These are phyloP conservation scores for Panaeolus cyanescens DNA, from an alignment of 768 basidiomycete species.

Conservation along the genomic window DNA sequence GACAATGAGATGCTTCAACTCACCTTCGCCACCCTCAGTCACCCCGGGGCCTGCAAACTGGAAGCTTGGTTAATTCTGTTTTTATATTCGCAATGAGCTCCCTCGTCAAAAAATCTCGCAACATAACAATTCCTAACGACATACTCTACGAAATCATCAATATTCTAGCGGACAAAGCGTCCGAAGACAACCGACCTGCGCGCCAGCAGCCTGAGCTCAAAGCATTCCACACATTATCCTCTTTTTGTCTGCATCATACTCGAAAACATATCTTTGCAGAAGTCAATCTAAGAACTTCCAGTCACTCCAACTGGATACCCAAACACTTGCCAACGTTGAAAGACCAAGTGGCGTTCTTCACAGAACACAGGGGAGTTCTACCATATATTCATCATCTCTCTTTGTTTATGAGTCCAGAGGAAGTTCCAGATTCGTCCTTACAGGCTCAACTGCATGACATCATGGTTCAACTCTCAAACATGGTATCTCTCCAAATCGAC, in stretches of 20 bases:
- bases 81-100: too few relatives aligned
- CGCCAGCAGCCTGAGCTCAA: not conserved
- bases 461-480: not conserved
- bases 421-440: not conserved
- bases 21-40: too few relatives aligned
- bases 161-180: not conserved
- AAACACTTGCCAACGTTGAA: not conserved
- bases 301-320: too few relatives aligned
- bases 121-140: not conserved
- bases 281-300: not conserved
- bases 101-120: not conserved
- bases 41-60: too few relatives aligned
- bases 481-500: not conserved
- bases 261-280: not conserved
- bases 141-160: not conserved
- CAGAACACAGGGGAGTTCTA: not conserved
- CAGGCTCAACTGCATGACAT: not conserved
- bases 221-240: not conserved
- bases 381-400: not conserved
- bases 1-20: too few relatives aligned
- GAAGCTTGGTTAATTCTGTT: too few relatives aligned
- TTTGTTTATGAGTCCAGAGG: not conserved
- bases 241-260: not conserved
- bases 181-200: too few relatives aligned
- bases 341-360: not conserved